These are phyloP conservation scores for Linum lewisii DNA, from an alignment of 345 rosid species.

Conservation along the genomic window DNA sequence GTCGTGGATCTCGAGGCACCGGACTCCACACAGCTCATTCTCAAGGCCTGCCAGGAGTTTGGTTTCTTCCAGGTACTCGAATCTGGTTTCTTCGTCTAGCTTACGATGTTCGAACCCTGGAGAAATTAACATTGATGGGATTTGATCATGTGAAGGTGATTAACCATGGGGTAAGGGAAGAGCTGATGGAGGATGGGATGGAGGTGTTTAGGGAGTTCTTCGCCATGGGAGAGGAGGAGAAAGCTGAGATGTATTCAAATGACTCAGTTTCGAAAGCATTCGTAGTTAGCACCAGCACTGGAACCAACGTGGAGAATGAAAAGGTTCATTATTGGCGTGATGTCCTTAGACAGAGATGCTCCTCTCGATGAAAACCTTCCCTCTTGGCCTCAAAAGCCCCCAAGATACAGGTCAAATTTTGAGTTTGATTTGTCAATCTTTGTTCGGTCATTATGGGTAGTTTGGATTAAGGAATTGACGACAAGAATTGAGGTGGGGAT, in stretches of 20 bases:
- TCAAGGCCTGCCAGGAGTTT: conserved; percentile 28
- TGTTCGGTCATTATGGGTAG: no score
- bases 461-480: no score
- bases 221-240: conserved; percentile 22
- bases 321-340: conserved; percentile 28
- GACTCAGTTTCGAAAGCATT: conserved; percentile 22
- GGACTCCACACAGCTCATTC: conserved; percentile 12
- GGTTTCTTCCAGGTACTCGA: conserved; percentile 30
- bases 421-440: no score
- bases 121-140: neutral
- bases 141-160: conserved; percentile 15
- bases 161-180: conserved; percentile 28
- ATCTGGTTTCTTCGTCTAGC: neutral
- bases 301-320: conserved; percentile 11
- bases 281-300: conserved; percentile 24
- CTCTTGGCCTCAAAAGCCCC: no score
- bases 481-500: no score
- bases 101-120: no score
- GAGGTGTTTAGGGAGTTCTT: conserved; percentile 23
- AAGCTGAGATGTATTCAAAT: conserved; percentile 14
- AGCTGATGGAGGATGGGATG: conserved; percentile 17
- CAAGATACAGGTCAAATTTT: no score
- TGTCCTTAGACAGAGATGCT: conserved; percentile 13
- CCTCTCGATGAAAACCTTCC: conserved; percentile 13
- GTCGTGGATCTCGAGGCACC: conserved; percentile 21